Base-by-base conservation (phyloP, 1,284 basidiomycete species). In the Leucoagaricus sp. region DNA sequence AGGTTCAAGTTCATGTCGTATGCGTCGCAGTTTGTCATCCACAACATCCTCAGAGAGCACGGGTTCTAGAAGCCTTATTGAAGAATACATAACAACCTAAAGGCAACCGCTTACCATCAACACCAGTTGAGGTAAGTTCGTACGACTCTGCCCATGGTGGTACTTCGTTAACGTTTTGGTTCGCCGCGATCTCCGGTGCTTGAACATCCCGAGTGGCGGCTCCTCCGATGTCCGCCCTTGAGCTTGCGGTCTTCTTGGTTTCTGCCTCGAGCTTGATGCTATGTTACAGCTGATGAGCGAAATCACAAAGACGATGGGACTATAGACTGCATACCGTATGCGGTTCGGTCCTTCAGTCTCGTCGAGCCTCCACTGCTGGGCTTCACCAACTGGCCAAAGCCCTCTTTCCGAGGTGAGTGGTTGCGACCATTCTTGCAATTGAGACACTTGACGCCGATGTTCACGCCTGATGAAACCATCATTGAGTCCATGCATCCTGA, bases 311-410 rank as follows among this genome's bases (percentile, higher is more conserved):
- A n/a, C 46, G 60, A 41, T 29, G 33, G 26, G 15, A 61, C 17
- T n/a, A n/a, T n/a, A n/a, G n/a, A 17, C 3, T 49, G 63, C 74
- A 33, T 61, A 91, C 91, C 92, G 79, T 59, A 91, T 87, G 50
- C 93, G 83, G 64, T 91, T 82, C 2, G 93, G 93, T 0, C 93
- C 93, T 66, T 96, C 93, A 5, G 92, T 94, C 62, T 94, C 93
- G 61, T 95, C 93, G 33, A 94, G 71, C 48, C 86, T 76, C 91
- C 93, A 96, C 9, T 79, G 68, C 4, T 78, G 78, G 9, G 69
- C 69, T 23, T 73, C 72, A n/a, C 79, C 69, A 48, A 82, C 78
- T 3, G 86, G 83, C 93, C 93, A 95, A 12, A 95, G 67, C 0
- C 92, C 92, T 19, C 91, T 82, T 66, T 95, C 93, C 0, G 82